Conservation (phyloP, 2,329 filamentous ascomycete species). For the Sporothrix protearum region DNA sequence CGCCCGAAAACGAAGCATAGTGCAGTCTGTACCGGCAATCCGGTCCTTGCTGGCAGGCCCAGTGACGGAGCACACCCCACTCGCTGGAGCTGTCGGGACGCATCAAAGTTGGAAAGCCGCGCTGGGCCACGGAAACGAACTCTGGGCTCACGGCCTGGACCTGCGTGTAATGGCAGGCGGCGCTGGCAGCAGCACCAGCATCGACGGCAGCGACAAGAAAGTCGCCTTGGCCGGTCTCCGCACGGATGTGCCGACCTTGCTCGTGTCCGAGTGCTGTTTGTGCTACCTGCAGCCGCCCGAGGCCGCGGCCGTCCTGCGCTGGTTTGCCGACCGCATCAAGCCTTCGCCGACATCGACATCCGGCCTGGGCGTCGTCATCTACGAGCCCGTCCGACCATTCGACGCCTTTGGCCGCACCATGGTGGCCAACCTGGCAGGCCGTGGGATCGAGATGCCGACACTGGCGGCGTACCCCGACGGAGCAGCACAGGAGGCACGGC, state of each 20-base stretch:
- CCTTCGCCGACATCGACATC: neutral
- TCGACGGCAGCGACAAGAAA: neutral
- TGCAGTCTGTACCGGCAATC: constrained; percentile 47
- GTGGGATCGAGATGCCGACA: constrained; percentile 81
- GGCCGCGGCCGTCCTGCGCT: constrained; percentile 61
- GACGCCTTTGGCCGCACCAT: constrained; percentile 90
- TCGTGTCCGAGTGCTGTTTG: constrained; percentile 93
- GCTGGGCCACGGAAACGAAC: constrained; percentile 41
- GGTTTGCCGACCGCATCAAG: constrained; percentile 55
- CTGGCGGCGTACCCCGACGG: constrained; percentile 68
- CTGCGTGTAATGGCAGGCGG: constrained; percentile 55
- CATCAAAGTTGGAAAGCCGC: constrained; percentile 41
- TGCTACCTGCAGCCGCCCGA: constrained; percentile 73
- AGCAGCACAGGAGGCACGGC: constrained; percentile 62
- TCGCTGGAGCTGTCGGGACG: neutral
- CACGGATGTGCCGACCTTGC: constrained; percentile 66
- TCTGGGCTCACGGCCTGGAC: constrained; percentile 64
- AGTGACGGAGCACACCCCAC: constrained; percentile 29
- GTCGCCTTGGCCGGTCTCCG: constrained; percentile 44
- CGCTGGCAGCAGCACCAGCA: neutral
- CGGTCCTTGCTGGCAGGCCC: constrained; percentile 40
- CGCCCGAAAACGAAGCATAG: constrained; percentile 58
- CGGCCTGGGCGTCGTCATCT: constrained; percentile 61
- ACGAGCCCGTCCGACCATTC: constrained; percentile 81
- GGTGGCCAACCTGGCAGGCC: constrained; percentile 79